Base-by-base conservation (phyloP, 305 asterid genomes). In the Fraxinus ornus region DNA sequence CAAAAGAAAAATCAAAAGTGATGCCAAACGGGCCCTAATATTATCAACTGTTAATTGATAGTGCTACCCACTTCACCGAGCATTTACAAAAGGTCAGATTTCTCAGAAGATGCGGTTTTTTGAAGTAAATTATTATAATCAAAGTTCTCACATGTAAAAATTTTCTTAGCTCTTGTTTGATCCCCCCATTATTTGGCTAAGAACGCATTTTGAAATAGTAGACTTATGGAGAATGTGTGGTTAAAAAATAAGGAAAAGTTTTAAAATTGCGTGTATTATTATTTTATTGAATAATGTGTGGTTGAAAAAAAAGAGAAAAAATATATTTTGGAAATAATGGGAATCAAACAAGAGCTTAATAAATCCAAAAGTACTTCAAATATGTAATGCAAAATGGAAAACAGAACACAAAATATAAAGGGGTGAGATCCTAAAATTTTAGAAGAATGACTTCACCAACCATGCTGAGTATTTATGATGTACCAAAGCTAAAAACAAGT, bases 321-420 rank as follows among this genome's bases (percentile, higher is more conserved):
- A 36, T 7, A 36, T 6, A 36, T 36, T 36, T 36, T 36, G 41
- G 41, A 36, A 36, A 36, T 36, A 36, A 36, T 36, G 9, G 7
- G 9, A 36, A 36, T 36, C 41, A 36, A 36, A 36, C 41, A 36
- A 36, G 8, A 36, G 8, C 41, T 36, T 36, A 37, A 37, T 33
- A 80, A 76, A 76, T 79, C 74, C 26, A 52, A 26, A 21, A 79
- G 41, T 52, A 68, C 44, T 64, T 17, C 75, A 82, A 3, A 82
- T 39, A 82, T 72, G 57, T 7, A 75, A 57, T 79, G 33, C 19
- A 39, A 9, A 22, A 12, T 19, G 22, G 64, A 44, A 39, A 71
- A 30, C 1, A 22, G 41, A 37, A 52, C 70, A 49, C 44, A 4
- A 15, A 52, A 76, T 49, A 76, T 44, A 35, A 82, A 70, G 79